Evolutionary conservation across 257 asterid species (phyloP).

Genomic region (Mitragyna speciosa): DNA sequence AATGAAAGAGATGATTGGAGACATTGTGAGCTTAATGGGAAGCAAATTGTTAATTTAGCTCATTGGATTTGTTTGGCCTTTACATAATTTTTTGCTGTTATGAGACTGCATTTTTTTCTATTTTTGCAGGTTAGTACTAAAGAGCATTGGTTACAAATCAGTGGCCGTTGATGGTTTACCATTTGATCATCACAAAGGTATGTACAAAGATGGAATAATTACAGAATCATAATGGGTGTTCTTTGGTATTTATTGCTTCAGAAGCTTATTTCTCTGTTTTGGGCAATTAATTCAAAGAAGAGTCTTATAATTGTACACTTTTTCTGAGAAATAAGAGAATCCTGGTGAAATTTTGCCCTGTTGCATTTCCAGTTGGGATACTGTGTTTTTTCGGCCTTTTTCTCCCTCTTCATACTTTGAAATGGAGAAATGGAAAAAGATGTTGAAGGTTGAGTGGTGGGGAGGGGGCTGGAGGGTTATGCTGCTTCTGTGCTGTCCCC

Average conservation of each 20-base stretch:
- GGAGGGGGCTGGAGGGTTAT: neutral
- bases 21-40: neutral
- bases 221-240: neutral
- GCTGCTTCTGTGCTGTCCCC: neutral
- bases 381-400: neutral
- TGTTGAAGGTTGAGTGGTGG: neutral
- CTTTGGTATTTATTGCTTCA: neutral
- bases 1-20: neutral
- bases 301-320: neutral
- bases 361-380: neutral
- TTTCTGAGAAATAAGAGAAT: neutral
- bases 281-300: neutral
- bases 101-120: conserved; percentile 9
- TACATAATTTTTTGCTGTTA: neutral
- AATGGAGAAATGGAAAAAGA: too few species aligned
- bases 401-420: neutral
- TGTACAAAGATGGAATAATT: conserved; percentile 3
- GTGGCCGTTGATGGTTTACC: conserved; percentile 71
- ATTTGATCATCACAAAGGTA: conserved; percentile 66
- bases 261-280: neutral
- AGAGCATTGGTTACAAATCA: conserved; percentile 92
- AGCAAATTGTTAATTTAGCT: neutral
- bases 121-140: conserved; percentile 67
- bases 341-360: neutral
- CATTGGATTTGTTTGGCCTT: neutral